Conservation (phyloP, 2,329 filamentous ascomycete species). For the Cladophialophora yegresii region DNA sequence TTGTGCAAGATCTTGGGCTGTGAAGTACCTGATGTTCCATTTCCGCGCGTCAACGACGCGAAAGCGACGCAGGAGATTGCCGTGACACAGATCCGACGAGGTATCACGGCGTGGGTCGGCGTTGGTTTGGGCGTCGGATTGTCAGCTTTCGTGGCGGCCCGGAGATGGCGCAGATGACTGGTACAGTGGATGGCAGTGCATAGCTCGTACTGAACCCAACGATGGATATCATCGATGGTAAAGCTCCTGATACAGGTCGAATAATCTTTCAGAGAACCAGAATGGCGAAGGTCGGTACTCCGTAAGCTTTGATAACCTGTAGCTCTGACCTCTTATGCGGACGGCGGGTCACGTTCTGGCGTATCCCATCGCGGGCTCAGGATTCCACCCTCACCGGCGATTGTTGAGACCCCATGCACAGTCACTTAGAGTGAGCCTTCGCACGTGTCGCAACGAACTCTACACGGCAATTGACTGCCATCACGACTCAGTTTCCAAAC, state of each 20-base stretch:
- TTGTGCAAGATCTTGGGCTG: constrained; percentile 11
- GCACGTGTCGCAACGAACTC: not conserved
- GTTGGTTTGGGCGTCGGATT: not conserved
- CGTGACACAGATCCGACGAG: constrained; percentile 11
- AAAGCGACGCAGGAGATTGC: constrained; percentile 9
- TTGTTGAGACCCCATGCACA: not conserved
- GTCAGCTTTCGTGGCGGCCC: not conserved
- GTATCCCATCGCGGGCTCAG: too few relatives aligned
- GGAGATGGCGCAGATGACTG: not conserved
- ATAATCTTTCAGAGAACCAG: not conserved
- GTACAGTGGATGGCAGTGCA: not conserved
- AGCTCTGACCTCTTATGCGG: not conserved
- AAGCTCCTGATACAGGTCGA: not conserved
- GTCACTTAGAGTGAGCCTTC: not conserved
- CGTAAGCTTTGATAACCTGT: too few relatives aligned
- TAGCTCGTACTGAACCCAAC: not conserved
- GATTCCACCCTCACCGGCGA: not conserved
- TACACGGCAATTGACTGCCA: not conserved
- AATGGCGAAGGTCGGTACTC: not conserved
- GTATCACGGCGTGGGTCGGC: constrained; percentile 4
- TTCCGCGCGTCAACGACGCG: constrained; percentile 12
- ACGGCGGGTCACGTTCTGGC: not conserved
- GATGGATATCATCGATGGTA: not conserved
- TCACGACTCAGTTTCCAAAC: not conserved
- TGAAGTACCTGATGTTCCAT: constrained; percentile 9